These are phyloP conservation scores for Erythrophleum fordii DNA, from an alignment of 306 rosid genomes.

Conservation along the genomic window DNA sequence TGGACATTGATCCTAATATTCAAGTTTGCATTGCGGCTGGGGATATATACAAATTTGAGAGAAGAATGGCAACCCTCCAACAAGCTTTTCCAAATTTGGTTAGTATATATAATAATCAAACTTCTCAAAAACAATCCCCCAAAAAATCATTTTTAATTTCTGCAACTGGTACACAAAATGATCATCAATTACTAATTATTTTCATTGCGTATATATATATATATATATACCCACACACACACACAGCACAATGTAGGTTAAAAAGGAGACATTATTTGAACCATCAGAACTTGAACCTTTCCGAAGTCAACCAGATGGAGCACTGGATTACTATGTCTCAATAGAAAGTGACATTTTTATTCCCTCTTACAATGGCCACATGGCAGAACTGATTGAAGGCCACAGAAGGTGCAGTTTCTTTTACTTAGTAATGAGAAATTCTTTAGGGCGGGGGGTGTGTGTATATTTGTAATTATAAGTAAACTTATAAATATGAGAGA, in stretches of 20 bases:
- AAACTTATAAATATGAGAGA: no score
- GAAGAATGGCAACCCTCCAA: conserved; percentile 56
- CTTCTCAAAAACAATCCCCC: no score
- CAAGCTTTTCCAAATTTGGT: conserved; percentile 74
- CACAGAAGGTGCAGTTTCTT: conserved; percentile 61
- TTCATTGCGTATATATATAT: not conserved
- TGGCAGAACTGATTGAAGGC: conserved; percentile 86
- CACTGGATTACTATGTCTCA: conserved; percentile 75
- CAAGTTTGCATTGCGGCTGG: conserved; percentile 84
- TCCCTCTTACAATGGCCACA: conserved; percentile 74
- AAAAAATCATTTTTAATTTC: not conserved
- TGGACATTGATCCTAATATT: conserved; percentile 62
- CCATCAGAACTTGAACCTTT: conserved; percentile 67
- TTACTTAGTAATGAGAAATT: not conserved
- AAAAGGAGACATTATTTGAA: conserved; percentile 74
- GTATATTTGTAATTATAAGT: no score
- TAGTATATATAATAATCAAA: conserved; percentile 13
- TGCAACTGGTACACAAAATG: not conserved
- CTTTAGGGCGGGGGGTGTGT: no score
- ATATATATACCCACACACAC: no score
- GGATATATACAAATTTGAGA: conserved; percentile 65
- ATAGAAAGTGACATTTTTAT: conserved; percentile 72
- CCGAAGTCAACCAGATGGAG: conserved; percentile 78
- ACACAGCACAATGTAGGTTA: conserved; percentile 36
- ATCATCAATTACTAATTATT: not conserved